Base-by-base conservation (phyloP, 768 basidiomycete species). In the Lactarius pseudohatsudake region DNA sequence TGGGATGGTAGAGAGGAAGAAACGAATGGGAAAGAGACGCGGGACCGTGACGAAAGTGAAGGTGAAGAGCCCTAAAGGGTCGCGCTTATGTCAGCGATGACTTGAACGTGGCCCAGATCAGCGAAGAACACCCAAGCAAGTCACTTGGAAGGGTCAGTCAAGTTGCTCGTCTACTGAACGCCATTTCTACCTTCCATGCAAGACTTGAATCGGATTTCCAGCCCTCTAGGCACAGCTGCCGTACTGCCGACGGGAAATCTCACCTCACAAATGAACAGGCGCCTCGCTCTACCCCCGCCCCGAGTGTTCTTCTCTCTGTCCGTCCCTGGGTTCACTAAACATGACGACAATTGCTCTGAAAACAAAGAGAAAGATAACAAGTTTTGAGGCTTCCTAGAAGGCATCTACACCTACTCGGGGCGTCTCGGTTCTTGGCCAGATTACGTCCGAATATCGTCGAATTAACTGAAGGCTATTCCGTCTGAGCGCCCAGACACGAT, bases 351-450 rank as follows among this genome's bases (percentile, higher is more conserved):
- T 43, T 45, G 20, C 61, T 57, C 59, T 57, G 30, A 15, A 56
- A 56, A 34, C 3, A 18, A 32, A 32, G 13, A 10, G 34, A 18
- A 61, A 61, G 28, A 9, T 30, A 20, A 56, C 30, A 56, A 61
- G 54, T 30, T 30, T 4, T 11, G 18, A 3, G 2, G 13, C 26
- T 22, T 3, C 55, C 54, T n/a, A 57, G 53, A 66, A 43, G 41
- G 47, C 38, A 58, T 58, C 16, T 53, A 20, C 45, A 32, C 57
- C 7, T 53, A 34, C 65, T 57, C 13, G 11, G 40, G 13, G 16
- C 43, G 30, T n/a, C 61, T 66, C 50, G 57, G 57, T 66, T 66
- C 65, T 66, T 20, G 28, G 38, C 65, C 65, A 66, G 45, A 62
- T 62, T 62, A 66, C 65, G 65, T 66, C 65, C 56, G 45, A 22